A percentile compares a stretch with the other conserved stretches of the same genome.
These are phyloP conservation scores for Elongisporangium senticosum DNA, from an alignment of 352 stramenopile species.

Conservation along the genomic window DNA sequence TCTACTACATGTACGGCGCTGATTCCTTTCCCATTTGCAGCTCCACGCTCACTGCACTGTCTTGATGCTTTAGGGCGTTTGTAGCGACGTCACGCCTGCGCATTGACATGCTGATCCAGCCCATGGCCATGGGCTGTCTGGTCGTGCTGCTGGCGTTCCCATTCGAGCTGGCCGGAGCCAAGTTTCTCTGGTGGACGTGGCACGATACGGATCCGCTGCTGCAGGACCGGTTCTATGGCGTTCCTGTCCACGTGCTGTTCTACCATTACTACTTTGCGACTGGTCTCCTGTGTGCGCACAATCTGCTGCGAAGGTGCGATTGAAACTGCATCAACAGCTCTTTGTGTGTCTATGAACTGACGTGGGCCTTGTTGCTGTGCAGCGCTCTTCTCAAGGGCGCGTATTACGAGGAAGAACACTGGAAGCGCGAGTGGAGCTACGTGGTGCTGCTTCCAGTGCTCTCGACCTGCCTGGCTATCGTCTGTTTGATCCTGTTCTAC, in stretches of 20 bases:
- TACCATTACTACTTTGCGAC: constrained; percentile 65
- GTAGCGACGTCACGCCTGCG: constrained; percentile 57
- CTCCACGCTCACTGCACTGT: neutral
- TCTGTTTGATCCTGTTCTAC: constrained; percentile 65
- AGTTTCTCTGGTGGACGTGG: constrained; percentile 85
- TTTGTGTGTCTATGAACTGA: neutral
- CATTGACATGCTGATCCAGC: constrained; percentile 70
- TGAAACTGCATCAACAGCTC: neutral
- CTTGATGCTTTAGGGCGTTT: constrained; percentile 40
- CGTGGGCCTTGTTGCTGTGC: constrained; percentile 3
- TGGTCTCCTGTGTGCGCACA: constrained; percentile 37
- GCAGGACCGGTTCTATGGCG: constrained; percentile 46
- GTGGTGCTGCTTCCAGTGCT: constrained; percentile 49
- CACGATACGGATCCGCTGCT: constrained; percentile 77
- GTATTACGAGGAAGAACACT: constrained; percentile 61
- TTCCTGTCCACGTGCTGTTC: constrained; percentile 62
- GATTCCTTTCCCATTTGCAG: neutral
- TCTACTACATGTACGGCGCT: constrained; percentile 67
- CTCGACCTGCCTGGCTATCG: constrained; percentile 35
- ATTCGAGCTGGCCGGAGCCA: constrained; percentile 70
- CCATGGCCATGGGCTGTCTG: constrained; percentile 57
- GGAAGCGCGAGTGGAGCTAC: constrained; percentile 63
- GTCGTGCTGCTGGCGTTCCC: constrained; percentile 55
- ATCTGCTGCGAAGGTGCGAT: constrained; percentile 53
- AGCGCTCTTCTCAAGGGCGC: constrained; percentile 49